These are phyloP conservation scores for Solanum megistacrolobum DNA, from an alignment of 257 asterid genomes.

Conservation along the genomic window DNA sequence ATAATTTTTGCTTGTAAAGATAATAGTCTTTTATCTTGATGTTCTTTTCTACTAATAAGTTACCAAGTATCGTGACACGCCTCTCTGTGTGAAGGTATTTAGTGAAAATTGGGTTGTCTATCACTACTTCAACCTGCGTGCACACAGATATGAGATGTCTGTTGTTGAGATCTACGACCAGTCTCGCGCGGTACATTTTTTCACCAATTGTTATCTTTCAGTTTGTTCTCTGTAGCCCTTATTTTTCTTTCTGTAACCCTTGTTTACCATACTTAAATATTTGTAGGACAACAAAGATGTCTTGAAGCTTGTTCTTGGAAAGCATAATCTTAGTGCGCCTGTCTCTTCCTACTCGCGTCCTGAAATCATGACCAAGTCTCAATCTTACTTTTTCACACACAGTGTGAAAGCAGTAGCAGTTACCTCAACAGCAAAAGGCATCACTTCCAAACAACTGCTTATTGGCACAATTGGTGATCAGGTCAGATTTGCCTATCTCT, in stretches of 20 bases:
- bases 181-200: conserved; percentile 78
- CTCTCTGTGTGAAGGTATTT: conserved; percentile 46
- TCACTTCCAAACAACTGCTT: conserved; percentile 90
- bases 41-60: neutral
- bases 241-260: neutral
- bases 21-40: neutral
- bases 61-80: neutral
- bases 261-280: conserved; percentile 3
- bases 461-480: conserved; percentile 94
- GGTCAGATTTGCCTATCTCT: conserved; percentile 30
- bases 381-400: conserved; percentile 80
- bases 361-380: conserved; percentile 72
- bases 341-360: conserved; percentile 85
- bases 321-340: conserved; percentile 86
- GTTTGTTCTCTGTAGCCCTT: conserved; percentile 1
- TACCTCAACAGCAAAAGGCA: conserved; percentile 91
- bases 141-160: conserved; percentile 97
- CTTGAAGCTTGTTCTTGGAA: conserved; percentile 80
- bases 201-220: conserved; percentile 6
- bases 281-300: conserved; percentile 90
- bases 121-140: conserved; percentile 95
- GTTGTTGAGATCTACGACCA: conserved; percentile 96
- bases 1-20: neutral
- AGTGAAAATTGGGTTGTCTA: conserved; percentile 98
- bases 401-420: conserved; percentile 76